Base-by-base conservation (phyloP, 2,329 filamentous ascomycete species). In the Metarhizium brunneum region DNA sequence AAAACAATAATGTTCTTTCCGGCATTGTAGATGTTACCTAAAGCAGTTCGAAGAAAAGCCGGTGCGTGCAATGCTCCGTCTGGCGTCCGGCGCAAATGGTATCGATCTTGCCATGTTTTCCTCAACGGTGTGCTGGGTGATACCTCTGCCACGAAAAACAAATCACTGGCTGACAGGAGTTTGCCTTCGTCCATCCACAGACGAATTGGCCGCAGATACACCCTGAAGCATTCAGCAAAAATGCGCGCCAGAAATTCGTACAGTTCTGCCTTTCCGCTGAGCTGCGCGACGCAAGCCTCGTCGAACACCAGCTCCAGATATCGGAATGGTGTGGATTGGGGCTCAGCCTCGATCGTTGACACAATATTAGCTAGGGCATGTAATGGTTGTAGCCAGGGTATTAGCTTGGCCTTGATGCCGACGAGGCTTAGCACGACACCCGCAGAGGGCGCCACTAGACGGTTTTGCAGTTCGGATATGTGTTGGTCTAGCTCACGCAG, bases 1-100 rank as follows among this genome's bases (percentile, higher is more conserved):
- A 96, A 73, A 48, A 96, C 87, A 1, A 94, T 83, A 55, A 94
- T 85, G 63, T 87, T 95, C 70, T 96, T 96, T 0, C 92, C 92
- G 1, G 90, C 86, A 1, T 86, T 90, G 63, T 96, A 92, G 42
- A 96, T 90, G 59, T 85, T 87, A 29, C 76, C 73, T 0, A 83
- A 83, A 2, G 85, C 81, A 2, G 85, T 79, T 43, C 85, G 82
- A 4, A 96, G 76, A 60, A 96, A 96, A 2, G 73, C 78, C 0
- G 92, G 92, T 0, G 86, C 85, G 62, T 87, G 83, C 1, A 91
- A 68, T 2, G 72, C 71, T 16, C 85, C 83, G 47, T 83, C 75
- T 3, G 78, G 69, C 1, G 84, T 82, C 13, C 73, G 76, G 30
- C 85, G 82, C 14, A 96, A 73, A 25, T 79, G 76, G 68, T 85